These are phyloP conservation scores for Sabuloglossum arenarium DNA, from an alignment of 495 filamentous ascomycete species.

Conservation along the genomic window DNA sequence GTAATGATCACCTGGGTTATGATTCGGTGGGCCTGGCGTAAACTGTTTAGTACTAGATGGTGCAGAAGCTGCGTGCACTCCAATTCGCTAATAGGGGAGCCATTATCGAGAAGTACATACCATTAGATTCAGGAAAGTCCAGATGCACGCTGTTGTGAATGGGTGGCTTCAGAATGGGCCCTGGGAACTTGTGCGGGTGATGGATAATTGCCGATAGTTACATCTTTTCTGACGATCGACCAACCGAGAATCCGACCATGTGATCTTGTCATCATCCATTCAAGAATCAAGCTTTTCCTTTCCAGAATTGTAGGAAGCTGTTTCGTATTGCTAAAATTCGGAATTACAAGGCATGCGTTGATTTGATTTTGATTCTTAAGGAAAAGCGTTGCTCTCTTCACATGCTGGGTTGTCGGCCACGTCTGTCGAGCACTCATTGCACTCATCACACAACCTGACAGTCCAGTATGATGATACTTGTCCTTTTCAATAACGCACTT, in stretches of 20 bases:
- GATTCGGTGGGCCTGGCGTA: slow-evolving; percentile 68
- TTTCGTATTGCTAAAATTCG: too few species aligned
- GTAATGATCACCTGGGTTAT: slow-evolving; percentile 82
- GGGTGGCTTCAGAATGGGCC: background rate
- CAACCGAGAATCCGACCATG: background rate
- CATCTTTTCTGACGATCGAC: background rate
- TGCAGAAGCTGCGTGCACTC: background rate
- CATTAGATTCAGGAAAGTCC: background rate
- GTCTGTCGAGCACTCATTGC: background rate
- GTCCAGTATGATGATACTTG: background rate
- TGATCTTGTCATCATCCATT: too few species aligned
- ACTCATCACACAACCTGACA: too few species aligned
- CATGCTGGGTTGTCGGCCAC: background rate
- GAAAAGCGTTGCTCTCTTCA: too few species aligned
- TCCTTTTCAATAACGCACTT: too few species aligned
- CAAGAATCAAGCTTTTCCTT: too few species aligned
- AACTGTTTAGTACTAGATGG: background rate
- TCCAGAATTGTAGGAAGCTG: too few species aligned
- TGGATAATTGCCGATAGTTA: background rate
- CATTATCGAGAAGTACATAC: background rate
- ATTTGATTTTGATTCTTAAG: too few species aligned
- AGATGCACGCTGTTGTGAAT: background rate
- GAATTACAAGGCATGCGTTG: too few species aligned
- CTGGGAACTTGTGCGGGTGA: background rate
- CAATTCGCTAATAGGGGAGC: background rate